Base-by-base conservation (phyloP, 2,329 filamentous ascomycete species). In the Ploettnerulaceae sp. region DNA sequence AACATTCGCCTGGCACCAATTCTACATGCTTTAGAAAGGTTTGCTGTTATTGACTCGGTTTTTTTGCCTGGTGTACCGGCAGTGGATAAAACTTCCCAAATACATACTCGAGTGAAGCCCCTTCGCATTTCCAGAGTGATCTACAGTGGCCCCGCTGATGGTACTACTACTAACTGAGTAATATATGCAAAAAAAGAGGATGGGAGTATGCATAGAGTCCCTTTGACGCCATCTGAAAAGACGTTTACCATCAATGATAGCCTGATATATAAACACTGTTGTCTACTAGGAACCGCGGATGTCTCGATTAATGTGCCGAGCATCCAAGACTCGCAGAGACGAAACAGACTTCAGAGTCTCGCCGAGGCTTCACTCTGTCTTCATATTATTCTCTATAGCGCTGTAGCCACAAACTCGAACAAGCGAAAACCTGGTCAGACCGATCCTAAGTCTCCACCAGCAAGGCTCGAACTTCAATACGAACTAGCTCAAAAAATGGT, bases 271-370 rank as follows among this genome's bases (percentile, higher is more conserved):
- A 45, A 37, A 18, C 45, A 51, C 31, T 39, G 45, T 17, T 45
- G 40, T 2, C 46, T 52, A 5, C 18, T 52, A 5, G 37, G 46
- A 29, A 39, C 29, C 25, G 47, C 34, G 4, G 17, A 34, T 20
- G n/a, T 47, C 6, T 32, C 49, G 6, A 34, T 44, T 11, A 34
- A 47, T 5, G 20, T 20, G 2, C 43, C 49, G 6, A 26, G 15
- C 15, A 26, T 45, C 8, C 38, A 45, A 28, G 51, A 50, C 21
- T 18, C 35, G 1, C 21, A 40, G 8, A 47, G 51, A 14, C 47
- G 51, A 14, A 53, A 51, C 35, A 48, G 51, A 9, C 44, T 53
- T 29, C 51, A 53, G 2, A 50, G 47, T 20, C 31, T 53, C 1
- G 51, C 47, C 15, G 51, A 48, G 44, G 51, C 36, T 7, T 49